Evolutionary conservation across 768 basidiomycete species (phyloP), one percentile per base, ranked within the genome.

Genomic region (Auricularia sp.): DNA sequence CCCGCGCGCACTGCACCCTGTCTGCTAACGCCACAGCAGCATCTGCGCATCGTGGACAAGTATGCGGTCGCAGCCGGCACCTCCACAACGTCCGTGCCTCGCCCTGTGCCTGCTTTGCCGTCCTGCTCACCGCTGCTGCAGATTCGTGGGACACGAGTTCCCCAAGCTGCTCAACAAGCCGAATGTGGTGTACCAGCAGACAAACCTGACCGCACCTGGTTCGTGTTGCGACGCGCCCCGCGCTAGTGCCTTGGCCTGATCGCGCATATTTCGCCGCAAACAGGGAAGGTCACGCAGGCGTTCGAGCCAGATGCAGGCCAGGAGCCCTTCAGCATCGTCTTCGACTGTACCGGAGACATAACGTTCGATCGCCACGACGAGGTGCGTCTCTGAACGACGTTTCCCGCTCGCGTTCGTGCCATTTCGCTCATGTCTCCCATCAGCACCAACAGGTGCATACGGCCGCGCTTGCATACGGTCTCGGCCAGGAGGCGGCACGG

Each of bases 281-380:
- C n/a, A 92, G 91, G 84, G 43, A 84, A 83, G 23, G 85, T 94
- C 62, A 76, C 83, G 47, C 78, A 85, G 21, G 79, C 79, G 36
- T 93, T 91, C 68, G 87, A 89, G 64, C 87, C 90, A 8, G 83
- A 86, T 1, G 82, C 83, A 66, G 90, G 88, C 62, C 77, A 83
- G 67, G 74, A 80, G n/a, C 79, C 86, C 3, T 94, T 87, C 73
- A 80, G 86, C 64, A 87, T 88, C 74, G 88, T 93, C 23, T 93
- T 93, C 73, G 92, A 94, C 77, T 84, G 87, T 68, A 88, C 89
- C 2, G 92, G 92, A 53, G 91, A 93, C 73, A 77, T 90, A 64
- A 82, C 83, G 64, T 81, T 82, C 69, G 90, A 91, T 74, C 83
- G 90, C 59, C 82, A 84, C 36, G 90, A 91, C 73, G 77, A 85